These are phyloP conservation scores for Puccinia triticina DNA, from an alignment of 1,284 basidiomycete genomes.

Conservation along the genomic window DNA sequence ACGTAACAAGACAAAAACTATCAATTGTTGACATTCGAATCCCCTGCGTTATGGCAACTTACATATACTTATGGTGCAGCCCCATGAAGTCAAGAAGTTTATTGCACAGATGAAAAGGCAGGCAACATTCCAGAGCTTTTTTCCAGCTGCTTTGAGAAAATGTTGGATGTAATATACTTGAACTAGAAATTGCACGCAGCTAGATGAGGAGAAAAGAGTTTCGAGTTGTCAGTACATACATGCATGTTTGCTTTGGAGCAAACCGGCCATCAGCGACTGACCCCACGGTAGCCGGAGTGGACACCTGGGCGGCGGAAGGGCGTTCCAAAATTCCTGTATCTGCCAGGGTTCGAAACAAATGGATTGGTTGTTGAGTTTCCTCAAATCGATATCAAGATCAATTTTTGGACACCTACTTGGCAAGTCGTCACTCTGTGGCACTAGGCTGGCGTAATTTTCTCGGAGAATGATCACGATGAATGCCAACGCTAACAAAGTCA, in stretches of 20 bases:
- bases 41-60: background rate
- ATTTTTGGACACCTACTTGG: slow-evolving; percentile 4
- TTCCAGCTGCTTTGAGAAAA: slow-evolving; percentile 14
- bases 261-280: background rate
- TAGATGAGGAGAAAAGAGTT: background rate
- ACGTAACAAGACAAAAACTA: background rate
- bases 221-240: background rate
- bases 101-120: background rate
- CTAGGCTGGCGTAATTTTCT: slow-evolving; percentile 24
- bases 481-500: background rate
- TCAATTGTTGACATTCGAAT: background rate
- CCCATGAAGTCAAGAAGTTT: slow-evolving; percentile 24
- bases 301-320: slow-evolving; percentile 7
- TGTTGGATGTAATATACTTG: slow-evolving; percentile 22
- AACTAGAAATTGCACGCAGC: slow-evolving; percentile 23
- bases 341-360: background rate
- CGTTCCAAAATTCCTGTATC: background rate
- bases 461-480: slow-evolving; percentile 15
- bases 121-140: background rate
- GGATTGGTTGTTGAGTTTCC: background rate
- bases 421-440: background rate
- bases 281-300: slow-evolving; percentile 10
- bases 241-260: background rate
- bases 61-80: slow-evolving; percentile 20
- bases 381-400: background rate